phyloP scores from a whole-genome alignment of 306 rosid genomes.

The Casuarina glauca region DNA sequence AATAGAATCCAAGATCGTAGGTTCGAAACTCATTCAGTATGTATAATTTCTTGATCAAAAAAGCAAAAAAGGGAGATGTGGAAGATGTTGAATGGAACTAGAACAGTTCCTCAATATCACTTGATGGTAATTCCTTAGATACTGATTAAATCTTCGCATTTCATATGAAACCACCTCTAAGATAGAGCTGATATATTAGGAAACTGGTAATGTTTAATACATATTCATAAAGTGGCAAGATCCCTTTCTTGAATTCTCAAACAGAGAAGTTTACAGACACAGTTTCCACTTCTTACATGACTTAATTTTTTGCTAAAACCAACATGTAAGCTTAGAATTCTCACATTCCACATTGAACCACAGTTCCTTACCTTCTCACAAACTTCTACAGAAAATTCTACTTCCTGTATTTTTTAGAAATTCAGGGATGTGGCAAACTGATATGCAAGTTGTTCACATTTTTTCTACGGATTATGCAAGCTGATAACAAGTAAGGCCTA shows the following conservation, averaged over 20 bases:
- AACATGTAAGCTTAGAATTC: neutral
- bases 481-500: neutral
- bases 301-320: neutral
- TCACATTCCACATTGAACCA: neutral
- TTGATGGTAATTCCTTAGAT: neutral
- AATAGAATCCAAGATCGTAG: neutral
- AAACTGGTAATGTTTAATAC: neutral
- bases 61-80: neutral
- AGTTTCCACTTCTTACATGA: neutral
- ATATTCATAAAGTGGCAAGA: neutral
- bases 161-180: neutral
- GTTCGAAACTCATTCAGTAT: neutral
- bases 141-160: neutral
- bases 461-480: neutral
- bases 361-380: neutral
- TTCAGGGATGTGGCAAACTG: neutral
- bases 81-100: neutral
- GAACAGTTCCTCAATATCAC: slow-evolving; percentile 8
- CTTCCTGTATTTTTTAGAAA: neutral
- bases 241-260: slow-evolving; percentile 1
- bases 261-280: neutral
- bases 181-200: slow-evolving; percentile 8
- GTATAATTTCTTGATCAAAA: neutral
- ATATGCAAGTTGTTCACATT: neutral
- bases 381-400: neutral